phyloP scores from a whole-genome alignment of 345 rosid genomes.

The Atalantia buxifolia region DNA sequence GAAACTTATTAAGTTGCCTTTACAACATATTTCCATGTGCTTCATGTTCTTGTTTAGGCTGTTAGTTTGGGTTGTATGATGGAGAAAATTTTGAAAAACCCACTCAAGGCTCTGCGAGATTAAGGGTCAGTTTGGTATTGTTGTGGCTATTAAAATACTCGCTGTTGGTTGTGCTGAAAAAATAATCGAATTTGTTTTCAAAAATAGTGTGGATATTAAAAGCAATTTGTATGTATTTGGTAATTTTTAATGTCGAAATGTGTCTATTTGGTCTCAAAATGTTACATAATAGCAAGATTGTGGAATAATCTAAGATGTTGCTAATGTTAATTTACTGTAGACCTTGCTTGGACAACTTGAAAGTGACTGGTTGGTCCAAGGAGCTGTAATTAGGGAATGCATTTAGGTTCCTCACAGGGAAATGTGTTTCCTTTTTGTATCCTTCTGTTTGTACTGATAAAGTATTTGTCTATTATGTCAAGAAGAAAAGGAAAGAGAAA shows the following conservation, averaged over 20 bases:
- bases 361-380: neutral
- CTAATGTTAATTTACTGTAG: neutral
- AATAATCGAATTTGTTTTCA: neutral
- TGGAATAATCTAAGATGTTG: neutral
- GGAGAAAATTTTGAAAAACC: neutral
- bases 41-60: neutral
- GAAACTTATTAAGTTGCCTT: neutral
- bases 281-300: neutral
- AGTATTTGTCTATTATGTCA: neutral
- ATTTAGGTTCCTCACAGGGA: neutral
- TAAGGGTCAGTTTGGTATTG: neutral
- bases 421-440: neutral
- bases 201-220: too few species aligned
- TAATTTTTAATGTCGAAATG: too few species aligned
- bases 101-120: neutral
- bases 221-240: neutral
- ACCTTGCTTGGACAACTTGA: neutral
- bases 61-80: conserved; percentile 1
- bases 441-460: neutral
- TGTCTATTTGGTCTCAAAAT: neutral
- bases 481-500: neutral
- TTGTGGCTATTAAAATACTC: neutral
- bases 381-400: neutral
- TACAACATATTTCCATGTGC: neutral
- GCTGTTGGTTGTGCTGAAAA: neutral